Evolutionary conservation across 257 asterid species (phyloP), one percentile per base, ranked within the genome.

Genomic region (Lycium ferocissimum): DNA sequence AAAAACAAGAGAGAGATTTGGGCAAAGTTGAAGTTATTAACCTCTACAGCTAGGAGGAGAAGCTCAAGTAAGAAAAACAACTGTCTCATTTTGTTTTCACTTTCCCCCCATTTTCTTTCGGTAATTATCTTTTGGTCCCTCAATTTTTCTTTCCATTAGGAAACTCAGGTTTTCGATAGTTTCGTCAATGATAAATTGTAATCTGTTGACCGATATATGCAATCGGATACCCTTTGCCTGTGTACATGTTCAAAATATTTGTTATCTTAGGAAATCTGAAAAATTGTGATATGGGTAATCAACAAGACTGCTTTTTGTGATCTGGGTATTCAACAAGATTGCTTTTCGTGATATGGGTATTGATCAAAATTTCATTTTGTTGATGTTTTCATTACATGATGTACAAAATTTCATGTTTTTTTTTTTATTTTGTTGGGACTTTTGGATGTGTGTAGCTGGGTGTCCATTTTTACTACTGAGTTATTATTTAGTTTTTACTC

Each of bases 41-140:
- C 63, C 63, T 76, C 82, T 51, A 76, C 63, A 76, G 26, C 63
- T 76, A 22, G 12, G 81, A 49, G 81, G 81, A 51, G 82, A 14
- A 76, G 62, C 82, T 51, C 82, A 26, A 26, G 82, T 76, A 76
- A 76, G 63, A 51, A 51, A 51, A 76, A 7, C 22, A 51, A 45
- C 51, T 40, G 51, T 76, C 22, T 49, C 18, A 17, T 26, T 76
- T 47, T 33, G 8, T 73, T 45, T 45, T 73, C 61, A 11, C 38
- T 49, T 49, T 75, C 81, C 61, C 61, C 81, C 43, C 8, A 40
- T 40, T 40, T 40, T 70, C 15, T 17, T 40, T n/a, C 6, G 38
- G 11, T 72, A 45, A 45, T 45, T 11, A 12, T 47, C 59, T 20
- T 73, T 45, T 6, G 9, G 56, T 18, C 3, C 13, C 56, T 43